Evolutionary conservation across 495 filamentous ascomycete genomes (phyloP).

Genomic region (Tuber brumale): DNA sequence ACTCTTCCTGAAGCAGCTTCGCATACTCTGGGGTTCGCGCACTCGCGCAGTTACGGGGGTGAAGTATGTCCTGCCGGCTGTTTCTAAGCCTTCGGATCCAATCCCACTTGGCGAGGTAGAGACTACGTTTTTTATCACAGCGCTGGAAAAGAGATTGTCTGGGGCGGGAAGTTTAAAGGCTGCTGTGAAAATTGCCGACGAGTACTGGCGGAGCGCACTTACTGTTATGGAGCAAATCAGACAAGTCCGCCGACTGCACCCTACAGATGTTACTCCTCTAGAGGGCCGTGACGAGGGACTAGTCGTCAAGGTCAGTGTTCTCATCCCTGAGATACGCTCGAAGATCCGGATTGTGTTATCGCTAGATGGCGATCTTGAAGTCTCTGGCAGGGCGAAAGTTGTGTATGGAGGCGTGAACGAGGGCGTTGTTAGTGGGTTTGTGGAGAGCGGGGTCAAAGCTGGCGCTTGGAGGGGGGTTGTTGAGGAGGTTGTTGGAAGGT

Average conservation of each 20-base stretch:
- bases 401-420: slow-evolving; percentile 29
- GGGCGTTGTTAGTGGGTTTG: slow-evolving; percentile 25
- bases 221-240: slow-evolving; percentile 52
- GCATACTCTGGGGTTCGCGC: slow-evolving; percentile 37
- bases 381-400: slow-evolving; percentile 21
- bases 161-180: slow-evolving; percentile 44
- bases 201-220: slow-evolving; percentile 56
- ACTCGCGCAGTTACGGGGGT: slow-evolving; percentile 46
- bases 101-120: slow-evolving; percentile 45
- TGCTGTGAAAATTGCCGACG: slow-evolving; percentile 52
- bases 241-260: slow-evolving; percentile 30
- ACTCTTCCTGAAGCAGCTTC: slow-evolving; percentile 67
- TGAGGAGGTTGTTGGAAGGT: slow-evolving; percentile 27
- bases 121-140: slow-evolving; percentile 62
- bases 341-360: slow-evolving; percentile 27
- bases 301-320: slow-evolving; percentile 20
- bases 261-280: neutral
- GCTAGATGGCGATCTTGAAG: slow-evolving; percentile 9
- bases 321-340: slow-evolving; percentile 27
- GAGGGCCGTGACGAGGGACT: slow-evolving; percentile 3
- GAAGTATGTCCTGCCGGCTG: slow-evolving; percentile 52
- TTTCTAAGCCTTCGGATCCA: slow-evolving; percentile 48
- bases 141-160: slow-evolving; percentile 47
- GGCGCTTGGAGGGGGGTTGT: slow-evolving; percentile 24
- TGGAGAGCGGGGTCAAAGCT: slow-evolving; percentile 8